Base-by-base conservation (phyloP, 352 stramenopile genomes). In the Thalassiosira ordinaria region DNA sequence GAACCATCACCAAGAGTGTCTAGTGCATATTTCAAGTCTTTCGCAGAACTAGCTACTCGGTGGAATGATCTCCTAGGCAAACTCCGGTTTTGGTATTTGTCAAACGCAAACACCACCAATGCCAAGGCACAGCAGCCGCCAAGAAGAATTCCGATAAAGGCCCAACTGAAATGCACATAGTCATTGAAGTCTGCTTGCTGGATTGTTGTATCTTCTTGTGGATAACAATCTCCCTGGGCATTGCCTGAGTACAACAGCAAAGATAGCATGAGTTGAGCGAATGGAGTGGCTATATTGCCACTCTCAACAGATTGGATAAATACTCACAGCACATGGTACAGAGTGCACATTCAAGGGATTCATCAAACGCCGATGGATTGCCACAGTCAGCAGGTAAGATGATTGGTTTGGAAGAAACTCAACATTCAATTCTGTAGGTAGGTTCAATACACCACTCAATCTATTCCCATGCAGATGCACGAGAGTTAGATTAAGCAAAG, bases 391-490 rank as follows among this genome's bases (percentile, higher is more conserved):
- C n/a, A n/a, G n/a, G n/a, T n/a, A n/a, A n/a, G n/a, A n/a, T n/a
- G n/a, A n/a, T n/a, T n/a, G n/a, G n/a, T n/a, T n/a, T n/a, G n/a
- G n/a, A n/a, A n/a, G n/a, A n/a, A n/a, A n/a, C n/a, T n/a, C n/a
- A n/a, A n/a, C n/a, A n/a, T n/a, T n/a, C n/a, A n/a, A n/a, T n/a
- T n/a, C n/a, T n/a, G n/a, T n/a, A n/a, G n/a, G n/a, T n/a, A n/a
- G n/a, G n/a, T n/a, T n/a, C 3, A 85, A 70, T 49, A 2, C 26
- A 5, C 47, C 71, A 16, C 29, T 53, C 16, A 85, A 22, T 39
- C 69, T 57, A 46, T 85, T 85, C 31, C 63, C 47, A 18, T 85
- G 70, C 11, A 85, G 53, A 1, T 85, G 77, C 26, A 72, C 26
- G 6, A 85, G 27, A 24, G 72, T 22, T 52, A 86, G 51, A 20